Conservation (phyloP, 768 basidiomycete genomes). For the Tylopilus vinaceipallidus region DNA sequence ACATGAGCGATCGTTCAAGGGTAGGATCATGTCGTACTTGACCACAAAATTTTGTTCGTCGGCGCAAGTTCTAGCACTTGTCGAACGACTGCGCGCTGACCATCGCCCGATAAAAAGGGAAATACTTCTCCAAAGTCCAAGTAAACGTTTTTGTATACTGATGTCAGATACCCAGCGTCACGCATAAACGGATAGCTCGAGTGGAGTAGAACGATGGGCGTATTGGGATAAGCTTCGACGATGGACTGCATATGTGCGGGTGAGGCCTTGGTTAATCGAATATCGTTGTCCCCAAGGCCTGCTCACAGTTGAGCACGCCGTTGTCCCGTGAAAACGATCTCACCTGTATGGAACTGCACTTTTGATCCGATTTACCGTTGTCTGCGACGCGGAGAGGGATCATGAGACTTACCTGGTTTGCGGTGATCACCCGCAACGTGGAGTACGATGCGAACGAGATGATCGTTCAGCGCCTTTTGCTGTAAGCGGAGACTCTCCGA, state of each 20-base stretch:
- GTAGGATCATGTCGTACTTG: slow-evolving; percentile 45
- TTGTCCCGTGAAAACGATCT: neutral
- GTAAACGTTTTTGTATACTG: slow-evolving; percentile 72
- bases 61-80: slow-evolving; percentile 71
- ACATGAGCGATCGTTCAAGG: neutral
- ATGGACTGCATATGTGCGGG: slow-evolving; percentile 68
- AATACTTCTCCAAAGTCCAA: slow-evolving; percentile 82
- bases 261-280: slow-evolving; percentile 54
- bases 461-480: slow-evolving; percentile 65
- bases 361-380: neutral
- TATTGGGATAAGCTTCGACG: slow-evolving; percentile 59
- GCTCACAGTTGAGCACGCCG: neutral
- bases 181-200: slow-evolving; percentile 76
- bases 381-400: neutral
- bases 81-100: slow-evolving; percentile 56
- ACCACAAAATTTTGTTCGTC: slow-evolving; percentile 81
- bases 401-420: slow-evolving; percentile 54
- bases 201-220: slow-evolving; percentile 68
- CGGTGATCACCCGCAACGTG: slow-evolving; percentile 47
- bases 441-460: slow-evolving; percentile 56
- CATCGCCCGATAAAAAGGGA: slow-evolving; percentile 59
- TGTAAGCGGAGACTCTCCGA: slow-evolving; percentile 48
- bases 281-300: slow-evolving; percentile 72
- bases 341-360: slow-evolving; percentile 83
- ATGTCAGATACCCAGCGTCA: slow-evolving; percentile 74